Evolutionary conservation across 1,139 yeast genomes (phyloP), one percentile per base, ranked within the genome.

Genomic region (Yamadazyma trypodendri): DNA sequence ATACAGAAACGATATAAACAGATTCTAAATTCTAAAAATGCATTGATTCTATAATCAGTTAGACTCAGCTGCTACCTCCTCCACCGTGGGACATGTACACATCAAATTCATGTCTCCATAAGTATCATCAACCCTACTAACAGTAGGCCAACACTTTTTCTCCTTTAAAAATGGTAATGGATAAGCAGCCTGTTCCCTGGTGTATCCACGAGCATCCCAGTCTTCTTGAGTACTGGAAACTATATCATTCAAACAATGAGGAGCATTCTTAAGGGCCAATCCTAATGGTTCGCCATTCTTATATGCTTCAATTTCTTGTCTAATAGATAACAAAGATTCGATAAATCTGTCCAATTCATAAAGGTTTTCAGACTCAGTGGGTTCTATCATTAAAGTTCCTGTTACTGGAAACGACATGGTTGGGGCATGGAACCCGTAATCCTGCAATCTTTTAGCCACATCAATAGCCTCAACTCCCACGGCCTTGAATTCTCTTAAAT

Each of bases 351-450:
- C 94, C 50, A 92, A 72, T 67, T 92, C 98, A 39, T 73, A 85
- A 55, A 84, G 67, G 56, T 88, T 81, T 66, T 92, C 98, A 16
- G 94, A 83, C 65, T 92, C 98, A 4, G 98, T 92, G 42, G 98
- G 98, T 66, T 92, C 98, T 49, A 92, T 82, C 98, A 92, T 92
- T 51, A 92, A 75, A 3, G 98, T 92, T 44, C 95, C 95, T 10
- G 97, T 90, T 37, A 92, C 96, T 16, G 98, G 98, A 86, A 94
- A 92, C 1, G 97, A 92, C 88, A 92, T 82, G 35, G 98, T 92
- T 49, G 98, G 98, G 1, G 97, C 97, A 63, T 92, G 98, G 81
- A 92, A 92, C 1, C 97, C 97, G 59, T 90, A 92, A 65, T 92
- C 98, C 65, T 92, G 97, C 45, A 92, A 76, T 63, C 98, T 80